Conservation (phyloP, 768 basidiomycete genomes). For the Pisolithus orientalis region DNA sequence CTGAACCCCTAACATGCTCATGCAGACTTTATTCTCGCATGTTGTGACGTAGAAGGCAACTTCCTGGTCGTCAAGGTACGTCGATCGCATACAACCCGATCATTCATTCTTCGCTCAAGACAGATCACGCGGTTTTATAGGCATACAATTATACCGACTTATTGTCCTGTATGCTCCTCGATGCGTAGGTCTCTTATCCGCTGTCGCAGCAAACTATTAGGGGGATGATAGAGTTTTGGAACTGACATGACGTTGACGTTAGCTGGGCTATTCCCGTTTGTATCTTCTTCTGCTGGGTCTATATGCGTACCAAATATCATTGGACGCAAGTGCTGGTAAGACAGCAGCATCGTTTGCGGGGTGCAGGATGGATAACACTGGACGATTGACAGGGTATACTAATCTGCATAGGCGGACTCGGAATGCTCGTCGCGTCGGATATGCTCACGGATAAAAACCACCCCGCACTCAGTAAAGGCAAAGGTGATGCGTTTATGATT, state of each 20-base stretch:
- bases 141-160: constrained; percentile 85
- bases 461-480: constrained; percentile 55
- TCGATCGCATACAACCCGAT: background rate
- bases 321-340: constrained; percentile 78
- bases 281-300: constrained; percentile 76
- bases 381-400: constrained; percentile 49
- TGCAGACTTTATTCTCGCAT: constrained; percentile 70
- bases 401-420: constrained; percentile 71
- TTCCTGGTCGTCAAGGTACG: constrained; percentile 74
- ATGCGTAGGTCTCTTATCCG: constrained; percentile 48
- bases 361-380: background rate
- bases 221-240: background rate
- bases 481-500: constrained; percentile 85
- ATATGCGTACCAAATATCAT: constrained; percentile 73
- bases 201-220: background rate
- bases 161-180: constrained; percentile 87
- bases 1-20: background rate
- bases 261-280: constrained; percentile 90
- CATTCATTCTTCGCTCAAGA: background rate
- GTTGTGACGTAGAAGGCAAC: constrained; percentile 84
- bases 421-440: constrained; percentile 75
- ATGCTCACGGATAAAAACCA: constrained; percentile 73
- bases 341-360: background rate
- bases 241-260: constrained; percentile 2
- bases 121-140: constrained; percentile 21